Evolutionary conservation across 768 basidiomycete species (phyloP).

Genomic region (Phylloporus sp.): DNA sequence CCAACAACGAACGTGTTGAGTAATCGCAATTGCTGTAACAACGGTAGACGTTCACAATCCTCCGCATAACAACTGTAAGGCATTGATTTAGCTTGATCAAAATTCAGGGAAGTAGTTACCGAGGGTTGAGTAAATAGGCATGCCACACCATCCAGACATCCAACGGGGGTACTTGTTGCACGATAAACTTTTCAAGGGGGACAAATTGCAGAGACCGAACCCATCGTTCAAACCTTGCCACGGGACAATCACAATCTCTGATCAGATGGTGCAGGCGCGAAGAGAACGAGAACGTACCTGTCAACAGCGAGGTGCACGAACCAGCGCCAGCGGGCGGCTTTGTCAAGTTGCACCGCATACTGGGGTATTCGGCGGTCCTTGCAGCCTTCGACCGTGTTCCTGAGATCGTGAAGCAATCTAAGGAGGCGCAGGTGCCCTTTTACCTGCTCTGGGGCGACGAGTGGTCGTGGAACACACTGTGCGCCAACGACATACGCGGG

Average conservation of each 20-base stretch:
- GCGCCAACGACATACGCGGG: constrained; percentile 20
- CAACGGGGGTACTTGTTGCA: constrained; percentile 30
- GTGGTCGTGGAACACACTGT: constrained; percentile 16
- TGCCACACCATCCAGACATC: constrained; percentile 45
- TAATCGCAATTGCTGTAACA: constrained; percentile 23
- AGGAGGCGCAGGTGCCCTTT: constrained; percentile 35
- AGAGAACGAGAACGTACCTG: constrained; percentile 19
- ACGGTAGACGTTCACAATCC: constrained; percentile 29
- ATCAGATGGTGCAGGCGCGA: background rate
- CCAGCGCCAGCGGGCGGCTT: constrained; percentile 35
- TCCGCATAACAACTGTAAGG: constrained; percentile 29
- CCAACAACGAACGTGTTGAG: constrained; percentile 28
- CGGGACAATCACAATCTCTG: background rate
- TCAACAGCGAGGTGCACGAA: constrained; percentile 39
- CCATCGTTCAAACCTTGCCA: constrained; percentile 36
- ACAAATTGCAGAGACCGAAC: constrained; percentile 21
- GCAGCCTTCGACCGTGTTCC: constrained; percentile 26
- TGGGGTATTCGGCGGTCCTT: constrained; percentile 27
- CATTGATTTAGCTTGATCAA: constrained; percentile 1
- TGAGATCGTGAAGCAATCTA: constrained; percentile 30
- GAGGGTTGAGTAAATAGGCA: constrained; percentile 38
- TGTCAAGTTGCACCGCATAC: constrained; percentile 23
- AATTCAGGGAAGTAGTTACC: constrained; percentile 16
- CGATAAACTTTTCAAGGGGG: constrained; percentile 25
- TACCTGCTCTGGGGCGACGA: constrained; percentile 32